Evolutionary conservation across 257 asterid species (phyloP), one percentile per base, ranked within the genome.

Genomic region (Ligustrum vulgare): DNA sequence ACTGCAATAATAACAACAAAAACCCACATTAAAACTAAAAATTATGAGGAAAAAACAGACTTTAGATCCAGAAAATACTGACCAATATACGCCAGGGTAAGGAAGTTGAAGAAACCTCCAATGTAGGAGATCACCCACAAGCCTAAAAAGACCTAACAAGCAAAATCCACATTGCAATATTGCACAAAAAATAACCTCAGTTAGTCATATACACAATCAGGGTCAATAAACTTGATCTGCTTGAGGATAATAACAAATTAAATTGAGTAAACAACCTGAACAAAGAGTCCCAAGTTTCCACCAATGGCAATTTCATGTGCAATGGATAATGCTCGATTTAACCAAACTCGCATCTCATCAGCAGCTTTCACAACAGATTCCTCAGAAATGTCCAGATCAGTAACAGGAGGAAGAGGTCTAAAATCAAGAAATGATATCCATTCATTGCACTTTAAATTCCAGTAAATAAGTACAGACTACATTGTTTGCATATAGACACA

Each of bases 341-440:
- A 80, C 93, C 93, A 88, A 10, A 84, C 87, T 73, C 88, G 87
- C 77, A 88, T 58, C 82, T 86, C 85, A 80, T 91, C 98, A 81
- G 96, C 96, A 83, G 89, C 93, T 85, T 81, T 84, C 39, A 86
- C 33, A 75, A 84, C 89, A 80, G 84, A 75, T 78, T 88, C 97
- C 84, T 95, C 98, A 3, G 96, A 81, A 79, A 95, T 78, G 79
- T 86, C 95, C 80, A 95, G 87, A 84, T 84, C 86, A 67, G 98
- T 98, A 67, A 95, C 88, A 31, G 99, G 99, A n/a, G 99, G 99
- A 73, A 92, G 85, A 70, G 99, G 98, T 82, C 99, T 95, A 78
- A 72, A 73, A 76, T 73, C 70, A 81, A 80, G 33, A 45, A 79
- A 77, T 4, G 69, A 58, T 41, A 60, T 43, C 66, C 31, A 70